Percentiles rank a stretch among this genome's conserved stretches.
phyloP scores from a whole-genome alignment of 2,329 filamentous ascomycete species.

The Talaromyces sp. region DNA sequence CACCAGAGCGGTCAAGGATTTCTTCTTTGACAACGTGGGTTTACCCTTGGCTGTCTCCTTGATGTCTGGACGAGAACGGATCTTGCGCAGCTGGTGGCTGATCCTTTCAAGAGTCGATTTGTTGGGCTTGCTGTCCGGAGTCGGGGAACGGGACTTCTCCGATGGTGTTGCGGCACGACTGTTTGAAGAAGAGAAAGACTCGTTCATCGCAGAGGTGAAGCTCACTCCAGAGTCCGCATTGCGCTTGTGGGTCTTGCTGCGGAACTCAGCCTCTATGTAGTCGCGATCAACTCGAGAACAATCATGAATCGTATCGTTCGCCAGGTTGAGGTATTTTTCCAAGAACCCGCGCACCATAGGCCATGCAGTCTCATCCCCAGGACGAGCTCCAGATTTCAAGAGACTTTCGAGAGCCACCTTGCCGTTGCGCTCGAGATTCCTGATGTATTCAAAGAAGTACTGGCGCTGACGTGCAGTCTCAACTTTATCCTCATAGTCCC shows the following conservation, averaged over 20 bases:
- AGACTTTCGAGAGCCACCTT: conserved; percentile 51
- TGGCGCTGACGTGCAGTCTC: conserved; percentile 51
- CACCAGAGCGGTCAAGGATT: conserved; percentile 52
- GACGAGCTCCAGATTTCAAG: conserved; percentile 51
- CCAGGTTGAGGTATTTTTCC: conserved; percentile 56
- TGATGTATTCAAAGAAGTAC: conserved; percentile 61
- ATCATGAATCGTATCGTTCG: conserved; percentile 61
- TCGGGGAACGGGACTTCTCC: conserved; percentile 43
- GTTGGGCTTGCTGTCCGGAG: conserved; percentile 26
- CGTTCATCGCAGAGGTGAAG: conserved; percentile 41
- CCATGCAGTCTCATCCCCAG: conserved; percentile 56
- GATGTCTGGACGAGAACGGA: conserved; percentile 20
- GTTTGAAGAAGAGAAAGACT: conserved; percentile 31
- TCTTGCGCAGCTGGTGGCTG: conserved; percentile 54
- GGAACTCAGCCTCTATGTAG: conserved; percentile 32
- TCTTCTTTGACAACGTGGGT: conserved; percentile 43
- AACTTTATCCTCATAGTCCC: conserved; percentile 3
- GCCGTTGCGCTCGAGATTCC: conserved; percentile 55
- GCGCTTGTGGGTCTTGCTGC: conserved; percentile 43
- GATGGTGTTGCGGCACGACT: conserved; percentile 19
- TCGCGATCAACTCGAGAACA: conserved; percentile 50
- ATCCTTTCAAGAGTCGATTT: conserved; percentile 52
- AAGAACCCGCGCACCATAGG: conserved; percentile 46
- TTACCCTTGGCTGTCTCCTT: conserved; percentile 28
- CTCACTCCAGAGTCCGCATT: conserved; percentile 64